Conservation (phyloP, 768 basidiomycete genomes). For the Tulasnella sp. region DNA sequence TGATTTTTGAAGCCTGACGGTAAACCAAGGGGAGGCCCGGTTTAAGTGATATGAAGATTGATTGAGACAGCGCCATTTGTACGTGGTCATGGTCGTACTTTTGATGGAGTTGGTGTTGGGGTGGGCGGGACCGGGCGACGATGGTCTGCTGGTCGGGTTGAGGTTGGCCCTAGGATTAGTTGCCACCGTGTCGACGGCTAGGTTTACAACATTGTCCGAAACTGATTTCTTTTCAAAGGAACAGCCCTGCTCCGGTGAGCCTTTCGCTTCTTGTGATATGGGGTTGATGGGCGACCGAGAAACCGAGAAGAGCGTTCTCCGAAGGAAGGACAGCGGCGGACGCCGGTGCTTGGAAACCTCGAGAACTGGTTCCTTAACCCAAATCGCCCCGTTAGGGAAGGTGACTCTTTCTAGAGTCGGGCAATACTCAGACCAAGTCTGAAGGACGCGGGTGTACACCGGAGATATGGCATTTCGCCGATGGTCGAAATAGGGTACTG, state of each 20-base stretch:
- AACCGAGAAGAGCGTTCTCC: not conserved
- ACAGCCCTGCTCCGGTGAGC: not conserved
- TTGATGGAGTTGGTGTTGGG: not conserved
- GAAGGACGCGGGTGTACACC: not conserved
- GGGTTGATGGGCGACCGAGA: not conserved
- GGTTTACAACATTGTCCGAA: not conserved
- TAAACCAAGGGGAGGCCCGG: not conserved
- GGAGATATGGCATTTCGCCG: not conserved
- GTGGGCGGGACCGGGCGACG: not conserved
- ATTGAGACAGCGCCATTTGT: conserved; percentile 10
- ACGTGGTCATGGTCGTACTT: not conserved
- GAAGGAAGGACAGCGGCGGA: not conserved
- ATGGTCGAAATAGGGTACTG: not conserved
- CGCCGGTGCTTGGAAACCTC: not conserved
- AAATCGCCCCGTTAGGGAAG: not conserved
- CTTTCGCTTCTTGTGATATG: not conserved
- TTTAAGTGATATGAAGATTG: not conserved
- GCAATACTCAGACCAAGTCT: not conserved
- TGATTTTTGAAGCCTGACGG: not conserved
- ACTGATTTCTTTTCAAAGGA: not conserved
- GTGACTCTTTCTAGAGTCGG: not conserved
- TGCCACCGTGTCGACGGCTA: not conserved
- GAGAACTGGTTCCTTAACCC: not conserved
- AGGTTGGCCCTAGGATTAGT: not conserved
- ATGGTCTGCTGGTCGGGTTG: not conserved